Evolutionary conservation across 805 yeast genomes (phyloP), one percentile per base, ranked within the genome.

Genomic region (Ogataea corticis): DNA sequence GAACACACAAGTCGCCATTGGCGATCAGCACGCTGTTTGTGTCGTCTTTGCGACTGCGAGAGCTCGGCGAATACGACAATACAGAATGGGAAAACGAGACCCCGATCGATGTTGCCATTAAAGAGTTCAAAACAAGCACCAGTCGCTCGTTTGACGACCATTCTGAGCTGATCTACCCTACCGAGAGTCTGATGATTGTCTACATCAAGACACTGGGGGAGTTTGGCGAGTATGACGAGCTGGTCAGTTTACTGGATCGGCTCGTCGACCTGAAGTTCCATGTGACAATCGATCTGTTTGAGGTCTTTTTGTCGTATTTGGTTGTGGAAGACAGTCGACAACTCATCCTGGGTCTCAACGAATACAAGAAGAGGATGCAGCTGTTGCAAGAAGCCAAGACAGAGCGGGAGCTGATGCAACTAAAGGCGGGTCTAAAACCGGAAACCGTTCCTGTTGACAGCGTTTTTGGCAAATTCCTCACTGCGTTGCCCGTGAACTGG

Each of bases 71-170:
- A 2, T 46, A 52, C 35, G 43, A 50, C 7, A 14, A 37, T 1
- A 34, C 50, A 4, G 44, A 47, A 14, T 83, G 87, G 87, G 79
- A 69, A 9, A 65, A 66, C 83, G 78, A 68, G 17, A 63, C 65
- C 1, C 86, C 90, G 0, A 69, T 83, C 1, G 87, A 83, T 52
- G 68, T 80, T 19, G 82, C 86, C 0, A 69, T 81, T 2, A 72
- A 69, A 31, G 87, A 83, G 57, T 77, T 83, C 61, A 72, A 77
- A 45, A 49, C 49, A 21, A 60, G 63, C 53, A 68, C 71, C 1
- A 65, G 75, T 33, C 72, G 63, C n/a, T 53, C 67, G 0, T 49
- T 46, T 19, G 53, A 55, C 1, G 71, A 66, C 42, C 55, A 65
- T 39, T 30, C 62, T n/a, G 51, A 63, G 35, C 54, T 65, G 17